Evolutionary conservation across 495 filamentous ascomycete species (phyloP).

Genomic region (Staphylotrichum tortipilum): DNA sequence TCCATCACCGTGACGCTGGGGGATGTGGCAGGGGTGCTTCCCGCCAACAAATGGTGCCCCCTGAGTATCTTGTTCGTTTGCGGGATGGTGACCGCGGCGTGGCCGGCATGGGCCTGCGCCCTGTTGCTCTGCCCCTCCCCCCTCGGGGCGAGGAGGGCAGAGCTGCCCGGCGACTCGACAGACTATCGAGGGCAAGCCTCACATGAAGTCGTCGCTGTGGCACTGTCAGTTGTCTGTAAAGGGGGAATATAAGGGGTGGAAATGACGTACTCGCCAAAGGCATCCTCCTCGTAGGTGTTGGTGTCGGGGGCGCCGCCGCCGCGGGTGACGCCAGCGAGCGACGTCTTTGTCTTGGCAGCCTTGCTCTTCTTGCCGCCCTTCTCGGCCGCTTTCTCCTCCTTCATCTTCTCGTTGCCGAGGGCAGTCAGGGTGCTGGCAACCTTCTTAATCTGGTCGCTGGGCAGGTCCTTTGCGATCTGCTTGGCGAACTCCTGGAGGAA

Average conservation of each 20-base stretch:
- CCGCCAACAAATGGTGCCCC: no score
- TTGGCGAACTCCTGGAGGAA: constrained; percentile 90
- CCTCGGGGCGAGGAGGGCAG: not conserved
- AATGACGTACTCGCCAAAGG: constrained; percentile 72
- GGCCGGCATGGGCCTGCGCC: not conserved
- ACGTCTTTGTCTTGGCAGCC: constrained; percentile 87
- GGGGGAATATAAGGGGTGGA: not conserved
- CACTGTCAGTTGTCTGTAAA: constrained; percentile 11
- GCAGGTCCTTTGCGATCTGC: constrained; percentile 76
- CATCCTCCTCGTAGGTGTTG: constrained; percentile 59
- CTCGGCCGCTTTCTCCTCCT: constrained; percentile 90
- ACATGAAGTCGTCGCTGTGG: constrained; percentile 45
- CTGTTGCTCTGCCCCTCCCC: no score
- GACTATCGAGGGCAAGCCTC: constrained; percentile 18
- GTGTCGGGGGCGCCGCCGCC: constrained; percentile 62
- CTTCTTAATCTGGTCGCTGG: constrained; percentile 91
- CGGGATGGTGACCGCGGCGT: not conserved
- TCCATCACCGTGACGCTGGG: not conserved
- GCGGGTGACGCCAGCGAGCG: constrained; percentile 52
- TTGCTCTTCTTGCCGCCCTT: constrained; percentile 96
- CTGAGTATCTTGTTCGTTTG: no score
- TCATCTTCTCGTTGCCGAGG: constrained; percentile 95
- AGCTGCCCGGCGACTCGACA: not conserved
- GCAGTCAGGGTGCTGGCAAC: constrained; percentile 74
- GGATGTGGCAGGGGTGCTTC: not conserved